Evolutionary conservation across 257 asterid species (phyloP).

Genomic region (Primulina eburnea): DNA sequence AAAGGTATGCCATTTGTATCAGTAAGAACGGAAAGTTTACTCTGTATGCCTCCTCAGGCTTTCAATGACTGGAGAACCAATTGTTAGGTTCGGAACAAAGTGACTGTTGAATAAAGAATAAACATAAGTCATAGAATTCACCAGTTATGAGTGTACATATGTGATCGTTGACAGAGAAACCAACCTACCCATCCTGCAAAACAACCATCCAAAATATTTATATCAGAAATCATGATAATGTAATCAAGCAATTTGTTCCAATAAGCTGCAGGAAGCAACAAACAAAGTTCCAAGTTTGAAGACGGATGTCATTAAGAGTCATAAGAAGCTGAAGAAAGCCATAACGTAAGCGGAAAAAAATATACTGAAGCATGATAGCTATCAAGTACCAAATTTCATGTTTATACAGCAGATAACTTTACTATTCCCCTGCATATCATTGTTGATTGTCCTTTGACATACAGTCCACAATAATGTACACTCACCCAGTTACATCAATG

Average conservation of each 20-base stretch:
- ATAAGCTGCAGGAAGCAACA: slow-evolving; percentile 1
- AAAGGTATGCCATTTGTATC: slow-evolving; percentile 10
- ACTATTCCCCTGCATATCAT: background rate
- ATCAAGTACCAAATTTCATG: background rate
- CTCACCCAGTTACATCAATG: background rate
- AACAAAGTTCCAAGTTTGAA: background rate
- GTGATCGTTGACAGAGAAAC: slow-evolving; percentile 22
- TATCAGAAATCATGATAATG: background rate
- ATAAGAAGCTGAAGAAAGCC: slow-evolving; percentile 4
- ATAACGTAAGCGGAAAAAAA: background rate
- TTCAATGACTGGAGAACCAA: slow-evolving; percentile 89
- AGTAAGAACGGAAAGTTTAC: slow-evolving; percentile 34
- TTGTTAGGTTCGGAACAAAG: slow-evolving; percentile 86
- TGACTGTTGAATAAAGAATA: slow-evolving; percentile 49
- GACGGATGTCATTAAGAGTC: background rate
- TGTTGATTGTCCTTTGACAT: no score
- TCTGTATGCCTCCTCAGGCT: slow-evolving; percentile 83
- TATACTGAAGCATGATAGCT: background rate
- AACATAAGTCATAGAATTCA: slow-evolving; percentile 5
- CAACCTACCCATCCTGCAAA: slow-evolving; percentile 96
- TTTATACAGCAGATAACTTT: background rate
- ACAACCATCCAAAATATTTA: slow-evolving; percentile 14
- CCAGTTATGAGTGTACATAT: background rate
- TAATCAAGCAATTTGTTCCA: background rate
- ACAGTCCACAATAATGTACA: no score